phyloP scores from a whole-genome alignment of 129 eudicot species.

The Pittosporum tobira region DNA sequence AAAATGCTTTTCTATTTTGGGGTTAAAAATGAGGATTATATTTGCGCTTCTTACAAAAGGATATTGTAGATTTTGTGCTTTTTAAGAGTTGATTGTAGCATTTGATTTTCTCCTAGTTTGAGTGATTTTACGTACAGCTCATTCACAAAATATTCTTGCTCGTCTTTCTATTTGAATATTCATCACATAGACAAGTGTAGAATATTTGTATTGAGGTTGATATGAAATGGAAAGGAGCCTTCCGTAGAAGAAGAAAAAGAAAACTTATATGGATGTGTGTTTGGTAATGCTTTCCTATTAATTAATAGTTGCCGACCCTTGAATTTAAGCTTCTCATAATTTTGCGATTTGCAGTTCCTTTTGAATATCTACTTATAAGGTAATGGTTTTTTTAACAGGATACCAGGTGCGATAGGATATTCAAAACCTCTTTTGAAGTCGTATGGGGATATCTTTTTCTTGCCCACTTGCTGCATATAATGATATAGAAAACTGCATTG shows the following conservation, averaged over 20 bases:
- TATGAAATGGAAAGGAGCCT: no score
- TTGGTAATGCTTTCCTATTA: not conserved
- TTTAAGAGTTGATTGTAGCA: no score
- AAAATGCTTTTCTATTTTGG: conserved; percentile 13
- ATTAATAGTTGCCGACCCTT: not conserved
- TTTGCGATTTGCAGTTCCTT: no score
- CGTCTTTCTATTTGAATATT: not conserved
- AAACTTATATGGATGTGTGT: no score
- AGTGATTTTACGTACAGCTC: not conserved
- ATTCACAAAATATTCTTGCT: not conserved
- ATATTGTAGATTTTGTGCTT: no score
- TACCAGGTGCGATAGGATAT: conserved; percentile 17
- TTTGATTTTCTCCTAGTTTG: not conserved
- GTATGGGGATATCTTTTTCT: conserved; percentile 83
- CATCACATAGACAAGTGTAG: not conserved
- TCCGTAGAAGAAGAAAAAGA: no score
- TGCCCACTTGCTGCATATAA: conserved; percentile 46
- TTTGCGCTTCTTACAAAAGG: no score
- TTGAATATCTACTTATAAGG: not conserved
- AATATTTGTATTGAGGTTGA: no score
- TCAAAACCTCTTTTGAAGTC: conserved; percentile 20
- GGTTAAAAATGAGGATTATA: no score
- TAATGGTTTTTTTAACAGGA: conserved; percentile 25
- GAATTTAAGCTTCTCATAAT: no score
- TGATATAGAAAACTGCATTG: conserved; percentile 42